phyloP scores from a whole-genome alignment of 2,329 filamentous ascomycete genomes.

The Pseudopithomyces maydicus region DNA sequence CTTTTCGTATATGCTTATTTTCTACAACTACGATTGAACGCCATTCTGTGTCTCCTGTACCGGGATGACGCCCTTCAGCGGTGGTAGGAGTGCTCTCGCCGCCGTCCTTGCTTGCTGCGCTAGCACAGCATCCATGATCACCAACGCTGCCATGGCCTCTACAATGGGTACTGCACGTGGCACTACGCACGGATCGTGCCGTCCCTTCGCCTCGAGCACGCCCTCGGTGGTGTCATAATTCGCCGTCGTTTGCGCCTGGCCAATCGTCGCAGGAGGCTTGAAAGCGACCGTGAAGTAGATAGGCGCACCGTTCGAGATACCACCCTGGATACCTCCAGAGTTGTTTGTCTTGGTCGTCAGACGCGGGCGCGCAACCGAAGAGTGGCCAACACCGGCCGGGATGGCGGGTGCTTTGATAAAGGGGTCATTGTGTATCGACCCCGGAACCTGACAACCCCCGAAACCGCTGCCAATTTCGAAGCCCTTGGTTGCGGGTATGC shows the following conservation, averaged over 20 bases:
- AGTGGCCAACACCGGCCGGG: slow-evolving; percentile 49
- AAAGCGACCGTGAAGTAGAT: slow-evolving; percentile 96
- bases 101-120: slow-evolving; percentile 70
- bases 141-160: slow-evolving; percentile 88
- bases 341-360: slow-evolving; percentile 92
- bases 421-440: slow-evolving; percentile 89
- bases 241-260: slow-evolving; percentile 82
- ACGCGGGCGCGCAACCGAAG: slow-evolving; percentile 54
- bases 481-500: slow-evolving; percentile 91
- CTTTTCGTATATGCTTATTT: not conserved
- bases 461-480: slow-evolving; percentile 97
- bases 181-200: slow-evolving; percentile 93
- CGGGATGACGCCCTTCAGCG: slow-evolving; percentile 45
- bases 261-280: slow-evolving; percentile 94
- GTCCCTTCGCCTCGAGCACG: slow-evolving; percentile 83
- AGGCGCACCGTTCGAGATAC: slow-evolving; percentile 89
- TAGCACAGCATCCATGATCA: slow-evolving; percentile 84
- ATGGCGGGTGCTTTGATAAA: slow-evolving; percentile 67
- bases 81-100: slow-evolving; percentile 43
- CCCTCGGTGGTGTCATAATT: slow-evolving; percentile 79
- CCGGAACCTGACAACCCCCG: slow-evolving; percentile 80
- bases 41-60: slow-evolving; percentile 20
- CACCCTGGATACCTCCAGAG: slow-evolving; percentile 92
- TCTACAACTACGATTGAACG: not conserved
- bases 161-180: slow-evolving; percentile 86